A percentile compares a stretch with the other conserved stretches of the same genome.
Evolutionary conservation across 164 flowering plant species (phyloP).

Genomic region (Macadamia tetraphylla): DNA sequence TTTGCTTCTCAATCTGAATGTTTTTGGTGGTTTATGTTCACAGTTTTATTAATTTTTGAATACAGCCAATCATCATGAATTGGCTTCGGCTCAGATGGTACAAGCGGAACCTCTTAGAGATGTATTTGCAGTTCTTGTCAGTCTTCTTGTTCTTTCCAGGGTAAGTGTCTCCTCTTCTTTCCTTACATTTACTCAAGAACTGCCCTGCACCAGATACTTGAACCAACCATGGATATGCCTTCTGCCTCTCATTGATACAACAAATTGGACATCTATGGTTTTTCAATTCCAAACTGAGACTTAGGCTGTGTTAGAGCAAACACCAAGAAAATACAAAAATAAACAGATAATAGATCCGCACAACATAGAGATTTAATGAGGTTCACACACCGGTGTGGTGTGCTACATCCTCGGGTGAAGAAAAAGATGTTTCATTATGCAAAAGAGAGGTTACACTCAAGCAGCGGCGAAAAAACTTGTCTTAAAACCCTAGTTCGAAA

Average conservation of each 20-base stretch:
- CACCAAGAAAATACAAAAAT: too few species aligned
- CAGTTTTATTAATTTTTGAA: background rate
- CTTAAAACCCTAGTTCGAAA: too few species aligned
- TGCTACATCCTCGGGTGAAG: too few species aligned
- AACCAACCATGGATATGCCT: background rate
- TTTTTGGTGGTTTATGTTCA: background rate
- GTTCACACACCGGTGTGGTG: too few species aligned
- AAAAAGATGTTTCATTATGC: too few species aligned
- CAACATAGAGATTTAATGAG: too few species aligned
- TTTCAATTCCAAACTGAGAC: background rate
- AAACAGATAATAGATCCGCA: too few species aligned
- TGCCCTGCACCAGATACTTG: background rate
- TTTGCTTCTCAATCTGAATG: background rate
- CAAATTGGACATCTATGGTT: background rate
- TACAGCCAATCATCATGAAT: constrained; percentile 83
- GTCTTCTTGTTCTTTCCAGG: constrained; percentile 90
- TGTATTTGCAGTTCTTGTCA: constrained; percentile 85
- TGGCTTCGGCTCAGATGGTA: constrained; percentile 86
- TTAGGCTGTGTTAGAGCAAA: background rate
- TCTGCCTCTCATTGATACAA: background rate
- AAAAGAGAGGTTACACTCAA: too few species aligned
- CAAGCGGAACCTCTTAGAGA: constrained; percentile 65
- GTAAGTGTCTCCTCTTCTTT: constrained; percentile 27
- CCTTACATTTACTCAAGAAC: background rate
- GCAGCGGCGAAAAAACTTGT: too few species aligned